These are phyloP conservation scores for Megacollybia marginata DNA, from an alignment of 768 basidiomycete genomes.

Conservation along the genomic window DNA sequence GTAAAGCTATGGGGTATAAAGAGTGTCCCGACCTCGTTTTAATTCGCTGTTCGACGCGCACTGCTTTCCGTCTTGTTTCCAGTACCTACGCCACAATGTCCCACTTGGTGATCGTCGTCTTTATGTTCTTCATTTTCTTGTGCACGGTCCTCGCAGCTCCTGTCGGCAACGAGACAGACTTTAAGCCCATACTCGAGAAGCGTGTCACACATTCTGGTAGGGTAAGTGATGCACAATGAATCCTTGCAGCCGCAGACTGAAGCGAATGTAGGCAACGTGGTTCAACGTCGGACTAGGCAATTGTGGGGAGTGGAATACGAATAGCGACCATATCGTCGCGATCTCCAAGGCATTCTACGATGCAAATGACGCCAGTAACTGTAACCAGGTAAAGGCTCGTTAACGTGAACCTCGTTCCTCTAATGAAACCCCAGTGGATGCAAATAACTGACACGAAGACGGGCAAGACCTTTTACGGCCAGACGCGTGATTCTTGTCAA, in stretches of 20 bases:
- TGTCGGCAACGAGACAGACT: conserved; percentile 24
- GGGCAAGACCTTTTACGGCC: conserved; percentile 40
- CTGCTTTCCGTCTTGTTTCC: too few relatives aligned
- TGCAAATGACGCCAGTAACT: conserved; percentile 42
- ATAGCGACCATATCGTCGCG: conserved; percentile 54
- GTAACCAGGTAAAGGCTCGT: conserved; percentile 40
- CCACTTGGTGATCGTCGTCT: conserved; percentile 26
- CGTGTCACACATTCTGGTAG: conserved; percentile 47
- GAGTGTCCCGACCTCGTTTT: too few relatives aligned
- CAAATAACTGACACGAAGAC: conserved; percentile 52
- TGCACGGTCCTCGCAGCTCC: conserved; percentile 36
- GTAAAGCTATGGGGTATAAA: too few relatives aligned
- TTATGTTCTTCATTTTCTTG: conserved; percentile 32
- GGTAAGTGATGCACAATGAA: conserved; percentile 30
- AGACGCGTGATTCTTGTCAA: conserved; percentile 51
- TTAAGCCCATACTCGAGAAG: conserved; percentile 32
- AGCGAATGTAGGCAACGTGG: conserved; percentile 52
- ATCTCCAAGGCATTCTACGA: conserved; percentile 49
- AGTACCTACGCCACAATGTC: conserved; percentile 23
- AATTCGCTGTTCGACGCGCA: too few relatives aligned
- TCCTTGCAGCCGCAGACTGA: background rate
- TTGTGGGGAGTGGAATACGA: conserved; percentile 46
- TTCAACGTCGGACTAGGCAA: conserved; percentile 55
- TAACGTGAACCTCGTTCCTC: too few relatives aligned
- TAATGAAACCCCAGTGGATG: conserved; percentile 38